Evolutionary conservation across 306 rosid genomes (phyloP).

Genomic region (Hippophae tibetana): DNA sequence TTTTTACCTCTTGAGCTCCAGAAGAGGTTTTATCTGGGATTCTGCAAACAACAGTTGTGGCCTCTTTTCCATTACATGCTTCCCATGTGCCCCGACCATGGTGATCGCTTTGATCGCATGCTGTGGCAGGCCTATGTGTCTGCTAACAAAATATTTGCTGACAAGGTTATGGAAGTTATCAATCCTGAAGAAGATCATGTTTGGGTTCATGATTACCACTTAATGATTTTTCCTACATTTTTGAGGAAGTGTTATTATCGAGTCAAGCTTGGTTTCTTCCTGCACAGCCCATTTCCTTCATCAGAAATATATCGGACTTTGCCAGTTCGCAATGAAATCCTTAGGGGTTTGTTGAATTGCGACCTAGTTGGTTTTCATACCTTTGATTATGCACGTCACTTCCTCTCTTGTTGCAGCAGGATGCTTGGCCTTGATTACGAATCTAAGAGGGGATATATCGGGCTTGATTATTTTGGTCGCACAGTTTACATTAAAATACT

Average conservation of each 20-base stretch:
- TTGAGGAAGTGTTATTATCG: slow-evolving; percentile 57
- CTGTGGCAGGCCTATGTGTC: slow-evolving; percentile 87
- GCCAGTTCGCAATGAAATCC: slow-evolving; percentile 72
- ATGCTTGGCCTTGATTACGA: slow-evolving; percentile 86
- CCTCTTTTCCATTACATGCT: slow-evolving; percentile 87
- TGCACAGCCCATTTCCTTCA: slow-evolving; percentile 81
- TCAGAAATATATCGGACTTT: slow-evolving; percentile 75
- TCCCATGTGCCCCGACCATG: slow-evolving; percentile 69
- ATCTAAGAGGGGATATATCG: slow-evolving; percentile 86
- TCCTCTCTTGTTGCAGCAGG: slow-evolving; percentile 91
- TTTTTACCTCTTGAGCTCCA: slow-evolving; percentile 66
- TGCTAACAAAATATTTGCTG: slow-evolving; percentile 77
- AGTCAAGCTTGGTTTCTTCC: slow-evolving; percentile 75
- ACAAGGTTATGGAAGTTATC: slow-evolving; percentile 77
- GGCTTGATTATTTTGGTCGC: slow-evolving; percentile 81
- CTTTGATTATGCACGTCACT: slow-evolving; percentile 84
- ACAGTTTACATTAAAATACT: slow-evolving; percentile 70
- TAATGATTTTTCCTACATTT: slow-evolving; percentile 84
- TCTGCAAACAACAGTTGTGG: slow-evolving; percentile 75
- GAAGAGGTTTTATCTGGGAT: slow-evolving; percentile 58
- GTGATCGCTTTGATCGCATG: slow-evolving; percentile 64
- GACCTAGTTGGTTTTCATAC: slow-evolving; percentile 85
- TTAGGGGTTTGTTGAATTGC: slow-evolving; percentile 65
- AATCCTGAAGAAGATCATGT: slow-evolving; percentile 75
- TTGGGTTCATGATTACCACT: slow-evolving; percentile 86